Base-by-base conservation (phyloP, 2,329 filamentous ascomycete species). In the Emericellopsis cladophorae region DNA sequence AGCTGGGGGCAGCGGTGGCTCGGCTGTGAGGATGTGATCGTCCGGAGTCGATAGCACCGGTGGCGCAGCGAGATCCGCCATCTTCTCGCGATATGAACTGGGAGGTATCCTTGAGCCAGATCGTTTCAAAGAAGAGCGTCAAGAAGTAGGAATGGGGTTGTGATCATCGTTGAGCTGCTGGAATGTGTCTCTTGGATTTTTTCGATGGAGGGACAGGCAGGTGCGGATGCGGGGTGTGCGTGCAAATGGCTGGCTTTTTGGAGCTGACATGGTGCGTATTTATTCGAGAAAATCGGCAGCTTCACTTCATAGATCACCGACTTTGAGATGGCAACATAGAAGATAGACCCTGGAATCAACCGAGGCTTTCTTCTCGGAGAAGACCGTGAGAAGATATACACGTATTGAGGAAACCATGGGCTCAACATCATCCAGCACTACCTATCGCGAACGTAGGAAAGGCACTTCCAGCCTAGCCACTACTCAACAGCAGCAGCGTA, bases 11-110 rank as follows among this genome's bases (percentile, higher is more conserved):
- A 60, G 51, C 3, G 66, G 64, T 11, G 69, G 61, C 46, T 70
- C 61, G 47, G 70, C 64, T 49, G 77, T 71, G 54, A 77, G 69
- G 23, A 76, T 60, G 40, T 75, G 59, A 38, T 79, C 73, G 37
- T 77, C 75, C 22, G 77, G 76, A 0, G 78, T 81, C 22, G 77
- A 81, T 36, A 82, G 70, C 24, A 78, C 70, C 4, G 78, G 78
- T 8, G 77, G 55, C 12, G 69, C 63, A 29, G 64, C 65, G 24
- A 75, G 65, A 40, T 69, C 65, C 44, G 58, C 53, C 11, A 74
- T 76, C 39, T 37, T 46, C 15, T 34, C 26, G n/a, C 9, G 18
- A 8, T 40, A 4, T 33, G 15, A 11, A 14, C n/a, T 18, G 7
- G 14, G 16, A 24, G 21, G 7, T 12, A 16, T 40, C 37, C 22